Evolutionary conservation across 2,329 filamentous ascomycete species (phyloP), one percentile per base, ranked within the genome.

Genomic region (Apiospora aurea): DNA sequence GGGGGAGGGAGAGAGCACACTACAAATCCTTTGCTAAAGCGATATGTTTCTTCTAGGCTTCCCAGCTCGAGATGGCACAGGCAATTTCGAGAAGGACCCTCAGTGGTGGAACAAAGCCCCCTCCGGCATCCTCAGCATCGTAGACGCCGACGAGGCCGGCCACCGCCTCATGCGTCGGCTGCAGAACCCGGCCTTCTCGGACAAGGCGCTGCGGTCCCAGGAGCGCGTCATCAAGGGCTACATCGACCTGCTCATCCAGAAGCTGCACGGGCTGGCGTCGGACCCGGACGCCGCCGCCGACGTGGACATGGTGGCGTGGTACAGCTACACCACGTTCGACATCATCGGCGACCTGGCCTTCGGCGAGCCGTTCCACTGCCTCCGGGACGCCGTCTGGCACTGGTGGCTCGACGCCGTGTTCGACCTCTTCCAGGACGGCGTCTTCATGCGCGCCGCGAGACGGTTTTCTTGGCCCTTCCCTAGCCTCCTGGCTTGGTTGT

Each of bases 131-230:
- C 73, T 77, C 18, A 77, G 73, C 18, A 70, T 75, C 24, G 64
- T 70, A 53, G 69, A 73, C 13, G 72, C 74, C 24, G 71, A 76
- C 38, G 76, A 77, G 29, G 53, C 4, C 8, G 46, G 67, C 38
- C 72, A 73, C n/a, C 29, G 64, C 21, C 43, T 47, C 8, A 51
- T 76, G 49, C 74, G 75, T 14, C 66, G 53, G 2, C 66, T 73
- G 70, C 64, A 76, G 24, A 64, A 70, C 29, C 74, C 73, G 24
- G 76, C 71, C 18, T 84, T 84, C 73, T 78, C 77, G 47, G 77
- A 82, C 66, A 72, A 78, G 69, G 75, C 80, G 67, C 78, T 84
- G 80, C 77, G 81, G 51, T 79, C 80, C 57, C 82, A 83, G 73
- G 81, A 83, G 73, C 79, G 78, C 8, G 77, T 82, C 67, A 81